phyloP scores from a whole-genome alignment of 2,329 filamentous ascomycete species.

The Pseudogymnoascus sp. region DNA sequence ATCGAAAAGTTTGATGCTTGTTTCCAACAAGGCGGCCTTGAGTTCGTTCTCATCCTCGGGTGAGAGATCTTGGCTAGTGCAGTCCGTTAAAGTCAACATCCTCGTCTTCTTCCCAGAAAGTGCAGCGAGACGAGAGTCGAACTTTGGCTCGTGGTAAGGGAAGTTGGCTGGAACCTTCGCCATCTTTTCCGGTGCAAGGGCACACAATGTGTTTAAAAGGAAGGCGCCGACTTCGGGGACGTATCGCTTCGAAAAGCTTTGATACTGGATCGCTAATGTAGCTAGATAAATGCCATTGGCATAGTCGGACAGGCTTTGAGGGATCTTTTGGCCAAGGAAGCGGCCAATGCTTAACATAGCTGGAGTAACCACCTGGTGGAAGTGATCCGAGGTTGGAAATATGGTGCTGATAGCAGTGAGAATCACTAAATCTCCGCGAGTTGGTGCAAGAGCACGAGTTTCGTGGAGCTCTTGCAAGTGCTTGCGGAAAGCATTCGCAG shows the following conservation, averaged over 20 bases:
- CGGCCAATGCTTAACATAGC: slow-evolving; percentile 76
- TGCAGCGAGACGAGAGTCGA: slow-evolving; percentile 42
- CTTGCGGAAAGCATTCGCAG: slow-evolving; percentile 68
- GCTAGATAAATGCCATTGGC: slow-evolving; percentile 70
- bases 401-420: slow-evolving; percentile 75
- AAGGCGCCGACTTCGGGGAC: slow-evolving; percentile 85
- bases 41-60: slow-evolving; percentile 24
- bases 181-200: slow-evolving; percentile 51
- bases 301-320: slow-evolving; percentile 57
- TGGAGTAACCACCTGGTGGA: slow-evolving; percentile 89
- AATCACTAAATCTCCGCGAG: slow-evolving; percentile 67
- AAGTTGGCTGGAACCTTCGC: slow-evolving; percentile 45
- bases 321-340: slow-evolving; percentile 71
- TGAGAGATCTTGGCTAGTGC: slow-evolving; percentile 29
- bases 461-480: slow-evolving; percentile 53
- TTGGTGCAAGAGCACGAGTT: slow-evolving; percentile 43
- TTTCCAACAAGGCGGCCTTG: slow-evolving; percentile 53
- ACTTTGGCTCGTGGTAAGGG: slow-evolving; percentile 49
- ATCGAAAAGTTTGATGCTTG: slow-evolving; percentile 57
- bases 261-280: slow-evolving; percentile 73
- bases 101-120: slow-evolving; percentile 35
- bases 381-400: slow-evolving; percentile 94
- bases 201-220: slow-evolving; percentile 62
- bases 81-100: slow-evolving; percentile 53
- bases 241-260: slow-evolving; percentile 74